Percentiles rank a stretch among this genome's conserved stretches.
Conservation (phyloP, 495 filamentous ascomycete species). For the Penicillium maclennaniae region DNA sequence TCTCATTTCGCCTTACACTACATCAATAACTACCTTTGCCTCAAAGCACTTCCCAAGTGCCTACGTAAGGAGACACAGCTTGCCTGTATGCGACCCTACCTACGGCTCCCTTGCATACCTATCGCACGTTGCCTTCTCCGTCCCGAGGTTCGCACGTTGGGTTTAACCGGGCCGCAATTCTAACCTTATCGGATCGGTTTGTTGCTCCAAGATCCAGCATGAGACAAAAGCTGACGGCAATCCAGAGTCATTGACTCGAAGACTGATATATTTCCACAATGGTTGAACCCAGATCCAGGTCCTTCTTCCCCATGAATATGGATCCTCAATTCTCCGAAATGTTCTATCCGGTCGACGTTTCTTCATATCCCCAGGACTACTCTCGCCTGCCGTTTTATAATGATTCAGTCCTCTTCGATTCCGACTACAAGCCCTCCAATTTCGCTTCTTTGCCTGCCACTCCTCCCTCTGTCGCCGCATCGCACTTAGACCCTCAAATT, state of each 20-base stretch:
- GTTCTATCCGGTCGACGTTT: conserved; percentile 30
- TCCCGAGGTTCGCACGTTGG: conserved; percentile 21
- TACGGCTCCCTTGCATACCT: conserved; percentile 13
- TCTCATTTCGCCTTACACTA: not conserved
- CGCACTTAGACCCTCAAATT: conserved; percentile 43
- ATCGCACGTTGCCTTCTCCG: conserved; percentile 19
- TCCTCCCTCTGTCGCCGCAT: conserved; percentile 30
- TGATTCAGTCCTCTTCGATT: conserved; percentile 19
- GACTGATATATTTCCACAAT: conserved; percentile 26
- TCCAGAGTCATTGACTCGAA: not conserved
- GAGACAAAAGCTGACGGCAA: not conserved
- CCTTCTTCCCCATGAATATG: conserved; percentile 37
- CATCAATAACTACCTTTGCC: not conserved
- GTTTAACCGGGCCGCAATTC: conserved; percentile 24
- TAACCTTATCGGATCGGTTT: conserved; percentile 24
- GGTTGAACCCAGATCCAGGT: conserved; percentile 37
- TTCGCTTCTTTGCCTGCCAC: conserved; percentile 38
- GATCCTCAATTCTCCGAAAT: conserved; percentile 35
- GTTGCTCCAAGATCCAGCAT: conserved; percentile 1
- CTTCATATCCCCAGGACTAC: conserved; percentile 25
- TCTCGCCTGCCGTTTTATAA: conserved; percentile 30
- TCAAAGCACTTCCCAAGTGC: not conserved
- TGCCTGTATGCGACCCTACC: conserved; percentile 13
- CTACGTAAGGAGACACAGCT: conserved; percentile 11
- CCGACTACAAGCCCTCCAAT: conserved; percentile 28